Percentiles rank a stretch among this genome's conserved stretches.
These are phyloP conservation scores for Fabrea salina DNA, from an alignment of 169 alveolate species.

Conservation along the genomic window DNA sequence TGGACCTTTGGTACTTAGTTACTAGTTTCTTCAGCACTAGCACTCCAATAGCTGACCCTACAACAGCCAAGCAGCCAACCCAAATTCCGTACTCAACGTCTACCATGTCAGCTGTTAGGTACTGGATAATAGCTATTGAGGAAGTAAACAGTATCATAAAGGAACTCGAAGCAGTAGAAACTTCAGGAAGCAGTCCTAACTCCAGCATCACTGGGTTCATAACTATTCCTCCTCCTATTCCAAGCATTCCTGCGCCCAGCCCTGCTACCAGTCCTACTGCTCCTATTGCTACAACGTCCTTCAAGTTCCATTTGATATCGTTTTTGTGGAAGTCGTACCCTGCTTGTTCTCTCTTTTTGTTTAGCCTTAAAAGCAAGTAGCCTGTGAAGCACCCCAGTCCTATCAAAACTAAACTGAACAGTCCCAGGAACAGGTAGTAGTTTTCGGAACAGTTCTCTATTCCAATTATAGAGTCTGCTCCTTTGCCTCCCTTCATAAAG, in stretches of 20 bases:
- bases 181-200: conserved; percentile 71
- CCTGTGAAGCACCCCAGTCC: neutral
- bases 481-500: conserved; percentile 58
- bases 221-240: conserved; percentile 76
- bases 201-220: conserved; percentile 65
- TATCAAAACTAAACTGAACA: neutral
- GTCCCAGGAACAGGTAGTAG: conserved; percentile 38
- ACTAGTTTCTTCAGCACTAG: conserved; percentile 10
- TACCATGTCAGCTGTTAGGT: conserved; percentile 45
- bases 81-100: neutral
- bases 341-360: neutral
- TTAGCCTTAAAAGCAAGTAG: neutral
- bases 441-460: conserved; percentile 48
- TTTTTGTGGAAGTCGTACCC: neutral
- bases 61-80: neutral
- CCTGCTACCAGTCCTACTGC: conserved; percentile 57
- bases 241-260: conserved; percentile 60
- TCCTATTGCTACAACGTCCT: conserved; percentile 33
- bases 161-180: conserved; percentile 72
- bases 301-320: conserved; percentile 28
- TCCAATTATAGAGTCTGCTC: conserved; percentile 49
- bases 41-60: neutral
- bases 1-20: conserved; percentile 2
- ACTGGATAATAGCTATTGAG: conserved; percentile 53
- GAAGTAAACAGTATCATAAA: conserved; percentile 68